Conservation (phyloP, 2,329 filamentous ascomycete species). For the Stemphylium lycopersici region DNA sequence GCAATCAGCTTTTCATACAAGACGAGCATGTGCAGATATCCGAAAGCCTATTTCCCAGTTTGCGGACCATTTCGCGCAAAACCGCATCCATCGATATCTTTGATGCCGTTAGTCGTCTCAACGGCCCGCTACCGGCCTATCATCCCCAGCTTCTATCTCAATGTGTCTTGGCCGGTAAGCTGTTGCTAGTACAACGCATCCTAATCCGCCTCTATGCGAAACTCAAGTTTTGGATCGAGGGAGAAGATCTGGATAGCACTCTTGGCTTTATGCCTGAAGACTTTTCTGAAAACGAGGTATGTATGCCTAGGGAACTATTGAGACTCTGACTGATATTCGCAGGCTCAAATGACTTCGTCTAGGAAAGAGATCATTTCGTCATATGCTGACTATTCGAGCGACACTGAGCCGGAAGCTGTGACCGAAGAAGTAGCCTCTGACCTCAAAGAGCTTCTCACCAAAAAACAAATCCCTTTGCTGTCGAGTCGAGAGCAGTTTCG, state of each 20-base stretch:
- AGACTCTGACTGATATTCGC: constrained; percentile 8
- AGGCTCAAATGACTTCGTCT: constrained; percentile 49
- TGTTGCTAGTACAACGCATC: constrained; percentile 71
- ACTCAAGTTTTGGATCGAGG: constrained; percentile 82
- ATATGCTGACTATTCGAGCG: constrained; percentile 59
- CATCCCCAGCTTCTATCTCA: constrained; percentile 91
- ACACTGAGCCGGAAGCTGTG: constrained; percentile 68
- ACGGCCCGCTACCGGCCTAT: constrained; percentile 86
- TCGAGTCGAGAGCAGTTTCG: constrained; percentile 87
- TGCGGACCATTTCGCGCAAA: constrained; percentile 58
- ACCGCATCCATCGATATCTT: constrained; percentile 72
- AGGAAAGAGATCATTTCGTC: constrained; percentile 58
- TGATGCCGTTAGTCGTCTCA: constrained; percentile 80
- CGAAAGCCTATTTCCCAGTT: constrained; percentile 63
- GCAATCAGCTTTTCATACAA: constrained; percentile 88
- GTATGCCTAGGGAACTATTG: neutral
- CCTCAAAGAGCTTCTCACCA: constrained; percentile 79
- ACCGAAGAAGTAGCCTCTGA: constrained; percentile 72
- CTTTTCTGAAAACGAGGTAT: constrained; percentile 56
- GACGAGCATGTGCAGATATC: constrained; percentile 74
- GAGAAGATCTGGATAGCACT: constrained; percentile 79
- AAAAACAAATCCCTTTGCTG: constrained; percentile 76
- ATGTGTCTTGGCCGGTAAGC: constrained; percentile 82
- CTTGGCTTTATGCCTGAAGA: constrained; percentile 63
- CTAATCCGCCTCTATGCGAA: constrained; percentile 74